Percentiles rank a stretch among this genome's conserved stretches.
Conservation (phyloP, 1,139 yeast species). For the Debaryomyces coudertii region DNA sequence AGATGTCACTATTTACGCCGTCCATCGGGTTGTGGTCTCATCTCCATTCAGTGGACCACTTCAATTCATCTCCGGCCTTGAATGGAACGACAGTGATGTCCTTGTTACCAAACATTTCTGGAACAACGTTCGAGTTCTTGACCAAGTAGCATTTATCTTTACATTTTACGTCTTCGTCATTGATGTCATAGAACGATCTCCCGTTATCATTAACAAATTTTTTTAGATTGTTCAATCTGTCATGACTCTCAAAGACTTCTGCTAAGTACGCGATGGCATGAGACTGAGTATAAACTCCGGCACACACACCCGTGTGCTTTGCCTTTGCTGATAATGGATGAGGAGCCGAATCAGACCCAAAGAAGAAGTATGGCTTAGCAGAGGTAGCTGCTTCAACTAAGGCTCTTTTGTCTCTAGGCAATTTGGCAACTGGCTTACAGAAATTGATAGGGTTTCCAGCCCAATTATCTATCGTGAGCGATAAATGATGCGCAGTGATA, state of each 20-base stretch:
- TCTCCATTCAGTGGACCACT: constrained; percentile 82
- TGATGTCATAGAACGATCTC: constrained; percentile 63
- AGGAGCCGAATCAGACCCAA: constrained; percentile 98
- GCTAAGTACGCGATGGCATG: constrained; percentile 84
- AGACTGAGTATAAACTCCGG: constrained; percentile 94
- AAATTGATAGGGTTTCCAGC: constrained; percentile 94
- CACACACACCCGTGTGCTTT: constrained; percentile 84
- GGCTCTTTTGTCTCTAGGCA: constrained; percentile 82
- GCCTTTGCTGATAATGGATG: constrained; percentile 83
- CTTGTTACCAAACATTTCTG: constrained; percentile 55
- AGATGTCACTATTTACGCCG: not conserved
- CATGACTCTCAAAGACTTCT: constrained; percentile 72
- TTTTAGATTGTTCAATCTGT: constrained; percentile 64
- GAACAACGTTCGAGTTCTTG: constrained; percentile 55
- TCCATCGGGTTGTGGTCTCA: constrained; percentile 10
- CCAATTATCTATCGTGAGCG: constrained; percentile 89
- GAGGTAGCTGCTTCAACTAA: constrained; percentile 85
- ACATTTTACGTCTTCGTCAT: constrained; percentile 41
- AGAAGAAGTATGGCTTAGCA: constrained; percentile 91
- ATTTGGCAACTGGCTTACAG: constrained; percentile 97
- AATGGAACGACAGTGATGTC: constrained; percentile 81
- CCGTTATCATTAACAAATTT: constrained; percentile 81
- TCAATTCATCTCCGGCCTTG: constrained; percentile 73
- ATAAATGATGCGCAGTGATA: constrained; percentile 93
- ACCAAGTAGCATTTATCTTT: constrained; percentile 56